Conservation (phyloP, 345 rosid species). For the Eucalyptus virginea region DNA sequence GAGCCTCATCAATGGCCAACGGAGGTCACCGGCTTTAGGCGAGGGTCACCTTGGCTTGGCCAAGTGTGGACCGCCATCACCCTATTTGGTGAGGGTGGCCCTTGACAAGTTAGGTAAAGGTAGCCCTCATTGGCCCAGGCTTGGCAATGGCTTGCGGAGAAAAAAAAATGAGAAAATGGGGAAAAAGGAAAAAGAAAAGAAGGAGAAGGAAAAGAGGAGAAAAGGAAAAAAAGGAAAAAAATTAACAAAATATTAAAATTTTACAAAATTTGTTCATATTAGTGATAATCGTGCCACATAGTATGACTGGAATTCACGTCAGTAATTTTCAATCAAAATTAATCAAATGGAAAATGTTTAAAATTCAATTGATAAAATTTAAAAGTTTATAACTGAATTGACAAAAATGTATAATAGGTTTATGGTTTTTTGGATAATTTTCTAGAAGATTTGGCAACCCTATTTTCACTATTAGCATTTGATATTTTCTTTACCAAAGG, state of each 20-base stretch:
- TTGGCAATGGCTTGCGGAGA: neutral
- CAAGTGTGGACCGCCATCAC: neutral
- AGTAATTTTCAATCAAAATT: no score
- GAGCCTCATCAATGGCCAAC: neutral
- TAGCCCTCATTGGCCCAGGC: neutral
- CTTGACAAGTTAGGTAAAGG: no score
- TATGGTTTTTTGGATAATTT: neutral
- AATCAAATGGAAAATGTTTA: no score
- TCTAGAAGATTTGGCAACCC: neutral
- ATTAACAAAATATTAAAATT: no score
- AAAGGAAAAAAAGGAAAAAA: no score
- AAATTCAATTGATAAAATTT: no score
- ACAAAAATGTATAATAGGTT: no score
- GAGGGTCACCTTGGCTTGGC: neutral
- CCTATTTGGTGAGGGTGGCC: no score
- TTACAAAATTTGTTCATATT: no score
- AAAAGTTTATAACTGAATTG: no score
- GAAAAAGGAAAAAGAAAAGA: no score
- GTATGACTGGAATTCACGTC: rapidly evolving
- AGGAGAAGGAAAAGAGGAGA: neutral
- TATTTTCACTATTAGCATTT: neutral
- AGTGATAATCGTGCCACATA: rapidly evolving
- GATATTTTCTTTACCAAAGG: neutral
- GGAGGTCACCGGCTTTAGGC: rapidly evolving
- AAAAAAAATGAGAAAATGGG: no score